Percentiles rank a stretch among this genome's conserved stretches.
phyloP scores from a whole-genome alignment of 164 flowering plant genomes.

The Warburgia ugandensis region DNA sequence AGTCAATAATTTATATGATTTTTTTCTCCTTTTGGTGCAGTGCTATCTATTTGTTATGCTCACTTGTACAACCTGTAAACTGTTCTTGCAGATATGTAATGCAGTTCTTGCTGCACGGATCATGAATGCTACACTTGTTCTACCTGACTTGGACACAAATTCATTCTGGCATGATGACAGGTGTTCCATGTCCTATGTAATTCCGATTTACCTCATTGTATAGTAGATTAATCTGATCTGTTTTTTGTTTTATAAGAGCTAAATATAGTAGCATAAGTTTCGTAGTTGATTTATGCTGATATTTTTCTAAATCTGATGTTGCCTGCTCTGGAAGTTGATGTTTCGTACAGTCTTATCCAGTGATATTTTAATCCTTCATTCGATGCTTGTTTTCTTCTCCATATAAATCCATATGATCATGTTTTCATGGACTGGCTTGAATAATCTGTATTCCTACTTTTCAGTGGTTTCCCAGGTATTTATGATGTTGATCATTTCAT shows the following conservation, averaged over 20 bases:
- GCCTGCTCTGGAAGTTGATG: no score
- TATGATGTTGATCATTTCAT: conserved; percentile 96
- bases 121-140: conserved; percentile 97
- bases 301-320: no score
- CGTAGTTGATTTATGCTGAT: no score
- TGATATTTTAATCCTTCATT: no score
- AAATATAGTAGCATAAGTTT: no score
- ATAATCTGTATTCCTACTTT: conserved; percentile 5
- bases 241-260: background rate
- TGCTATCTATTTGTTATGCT: background rate
- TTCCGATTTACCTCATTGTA: background rate
- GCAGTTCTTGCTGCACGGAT: conserved; percentile 99
- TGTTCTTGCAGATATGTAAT: conserved; percentile 68
- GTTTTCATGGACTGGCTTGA: no score
- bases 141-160: conserved; percentile 96
- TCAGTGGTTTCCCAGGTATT: conserved; percentile 89
- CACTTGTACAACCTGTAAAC: background rate
- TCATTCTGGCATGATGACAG: conserved; percentile 98
- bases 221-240: background rate
- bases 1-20: no score
- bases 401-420: no score
- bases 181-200: conserved; percentile 26
- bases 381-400: no score
- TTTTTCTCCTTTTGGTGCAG: background rate
- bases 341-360: background rate